Conservation (phyloP, 208 protist genomes). For the Tetramitus jugosus region DNA sequence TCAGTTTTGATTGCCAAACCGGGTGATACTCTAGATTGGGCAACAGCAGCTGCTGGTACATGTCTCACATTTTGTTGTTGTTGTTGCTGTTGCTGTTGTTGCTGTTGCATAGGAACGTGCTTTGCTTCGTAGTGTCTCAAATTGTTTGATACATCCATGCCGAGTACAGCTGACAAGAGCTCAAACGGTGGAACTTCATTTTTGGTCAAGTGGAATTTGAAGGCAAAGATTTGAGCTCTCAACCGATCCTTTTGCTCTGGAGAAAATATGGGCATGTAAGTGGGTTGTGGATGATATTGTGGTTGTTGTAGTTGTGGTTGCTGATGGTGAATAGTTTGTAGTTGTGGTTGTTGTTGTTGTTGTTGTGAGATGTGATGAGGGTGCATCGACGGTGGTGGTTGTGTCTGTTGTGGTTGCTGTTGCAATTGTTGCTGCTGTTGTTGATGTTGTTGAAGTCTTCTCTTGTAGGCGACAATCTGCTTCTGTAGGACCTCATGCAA, state of each 20-base stretch:
- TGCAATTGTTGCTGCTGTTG: no score
- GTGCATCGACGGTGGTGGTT: neutral
- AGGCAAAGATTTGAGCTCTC: conserved; percentile 15
- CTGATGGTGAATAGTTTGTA: neutral
- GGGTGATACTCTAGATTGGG: no score
- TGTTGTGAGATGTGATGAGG: neutral
- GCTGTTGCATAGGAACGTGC: neutral
- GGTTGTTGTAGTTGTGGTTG: no score
- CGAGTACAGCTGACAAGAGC: neutral
- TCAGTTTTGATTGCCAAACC: no score
- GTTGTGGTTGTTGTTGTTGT: neutral
- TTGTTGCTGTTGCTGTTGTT: neutral
- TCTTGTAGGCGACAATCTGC: neutral
- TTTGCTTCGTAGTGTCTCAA: conserved; percentile 1
- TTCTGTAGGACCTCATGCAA: neutral
- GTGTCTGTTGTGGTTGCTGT: neutral
- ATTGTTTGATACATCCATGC: neutral
- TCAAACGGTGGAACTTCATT: neutral
- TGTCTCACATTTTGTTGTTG: neutral
- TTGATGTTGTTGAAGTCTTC: neutral
- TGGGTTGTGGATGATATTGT: no score
- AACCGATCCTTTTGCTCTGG: conserved; percentile 10
- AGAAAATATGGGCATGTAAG: no score
- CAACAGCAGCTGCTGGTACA: no score
- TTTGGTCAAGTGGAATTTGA: neutral